These are phyloP conservation scores for Xeromyces bisporus DNA, from an alignment of 495 filamentous ascomycete species.

Conservation along the genomic window DNA sequence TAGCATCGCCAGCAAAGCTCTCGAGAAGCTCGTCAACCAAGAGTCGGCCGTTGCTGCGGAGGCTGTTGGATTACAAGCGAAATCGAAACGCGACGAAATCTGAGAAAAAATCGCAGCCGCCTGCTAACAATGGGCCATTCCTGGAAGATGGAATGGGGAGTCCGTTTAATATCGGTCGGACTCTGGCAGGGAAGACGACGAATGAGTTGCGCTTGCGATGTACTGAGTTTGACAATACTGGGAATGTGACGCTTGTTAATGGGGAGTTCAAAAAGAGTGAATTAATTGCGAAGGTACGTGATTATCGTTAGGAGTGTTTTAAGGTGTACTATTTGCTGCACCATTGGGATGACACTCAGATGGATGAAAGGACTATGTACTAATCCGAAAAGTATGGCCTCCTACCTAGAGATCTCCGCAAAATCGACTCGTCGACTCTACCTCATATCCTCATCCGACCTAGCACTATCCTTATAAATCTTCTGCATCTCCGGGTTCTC, in stretches of 20 bases:
- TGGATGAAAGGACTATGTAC: no score
- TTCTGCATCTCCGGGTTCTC: slow-evolving; percentile 81
- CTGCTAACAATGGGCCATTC: slow-evolving; percentile 9
- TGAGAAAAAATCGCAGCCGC: slow-evolving; percentile 9
- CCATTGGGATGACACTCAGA: no score
- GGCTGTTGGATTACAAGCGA: slow-evolving; percentile 33
- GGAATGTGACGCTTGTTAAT: slow-evolving; percentile 86
- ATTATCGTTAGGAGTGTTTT: no score
- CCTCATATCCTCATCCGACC: slow-evolving; percentile 91
- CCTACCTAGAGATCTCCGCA: slow-evolving; percentile 86
- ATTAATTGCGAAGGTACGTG: slow-evolving; percentile 77
- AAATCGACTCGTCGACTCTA: slow-evolving; percentile 96
- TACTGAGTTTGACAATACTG: slow-evolving; percentile 85
- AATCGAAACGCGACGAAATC: slow-evolving; percentile 12
- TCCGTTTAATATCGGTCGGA: slow-evolving; percentile 36
- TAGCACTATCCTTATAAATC: slow-evolving; percentile 83
- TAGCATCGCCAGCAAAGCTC: neutral
- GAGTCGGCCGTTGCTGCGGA: slow-evolving; percentile 35
- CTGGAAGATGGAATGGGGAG: slow-evolving; percentile 21
- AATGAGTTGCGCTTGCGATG: slow-evolving; percentile 74
- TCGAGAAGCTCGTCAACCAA: slow-evolving; percentile 26
- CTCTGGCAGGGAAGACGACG: slow-evolving; percentile 49
- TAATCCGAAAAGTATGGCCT: slow-evolving; percentile 75
- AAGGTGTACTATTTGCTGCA: no score
- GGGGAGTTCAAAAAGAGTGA: slow-evolving; percentile 96